Percentiles rank a stretch among this genome's conserved stretches.
These are phyloP conservation scores for Rhamnella rubrinervis DNA, from an alignment of 331 rosid genomes.

Conservation along the genomic window DNA sequence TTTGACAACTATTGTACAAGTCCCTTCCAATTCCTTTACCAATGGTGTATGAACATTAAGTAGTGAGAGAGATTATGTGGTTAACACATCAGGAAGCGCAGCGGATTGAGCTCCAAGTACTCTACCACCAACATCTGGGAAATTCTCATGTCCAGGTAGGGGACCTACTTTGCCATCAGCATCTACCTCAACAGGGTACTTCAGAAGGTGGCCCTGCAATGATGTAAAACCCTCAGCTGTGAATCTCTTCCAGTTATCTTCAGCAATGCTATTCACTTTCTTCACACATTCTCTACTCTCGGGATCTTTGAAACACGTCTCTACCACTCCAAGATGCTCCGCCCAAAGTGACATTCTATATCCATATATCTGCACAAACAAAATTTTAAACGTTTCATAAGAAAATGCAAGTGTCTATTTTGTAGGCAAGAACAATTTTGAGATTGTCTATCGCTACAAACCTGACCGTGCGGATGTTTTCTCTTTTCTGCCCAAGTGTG, in stretches of 20 bases:
- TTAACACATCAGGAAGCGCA: slow-evolving; percentile 67
- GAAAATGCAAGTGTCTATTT: no score
- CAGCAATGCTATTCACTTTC: slow-evolving; percentile 62
- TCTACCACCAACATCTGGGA: slow-evolving; percentile 87
- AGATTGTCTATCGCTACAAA: slow-evolving; percentile 23
- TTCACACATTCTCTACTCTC: slow-evolving; percentile 69
- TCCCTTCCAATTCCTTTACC: background rate
- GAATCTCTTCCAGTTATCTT: slow-evolving; percentile 58
- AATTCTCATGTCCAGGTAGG: slow-evolving; percentile 51
- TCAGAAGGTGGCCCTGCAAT: slow-evolving; percentile 76
- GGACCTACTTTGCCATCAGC: slow-evolving; percentile 51
- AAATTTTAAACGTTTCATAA: background rate
- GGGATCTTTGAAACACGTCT: slow-evolving; percentile 54
- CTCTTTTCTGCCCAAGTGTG: slow-evolving; percentile 63
- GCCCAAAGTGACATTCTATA: slow-evolving; percentile 90
- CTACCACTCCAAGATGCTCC: slow-evolving; percentile 70
- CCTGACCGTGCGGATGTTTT: slow-evolving; percentile 86
- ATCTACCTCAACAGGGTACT: slow-evolving; percentile 68
- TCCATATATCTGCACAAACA: slow-evolving; percentile 70
- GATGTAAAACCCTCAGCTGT: slow-evolving; percentile 36
- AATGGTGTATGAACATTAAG: background rate
- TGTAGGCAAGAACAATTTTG: no score
- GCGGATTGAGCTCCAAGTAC: slow-evolving; percentile 52
- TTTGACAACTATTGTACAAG: slow-evolving; percentile 6
- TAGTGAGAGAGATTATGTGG: slow-evolving; percentile 45